These are phyloP conservation scores for Solanum paucissectum DNA, from an alignment of 257 asterid species.

Conservation along the genomic window DNA sequence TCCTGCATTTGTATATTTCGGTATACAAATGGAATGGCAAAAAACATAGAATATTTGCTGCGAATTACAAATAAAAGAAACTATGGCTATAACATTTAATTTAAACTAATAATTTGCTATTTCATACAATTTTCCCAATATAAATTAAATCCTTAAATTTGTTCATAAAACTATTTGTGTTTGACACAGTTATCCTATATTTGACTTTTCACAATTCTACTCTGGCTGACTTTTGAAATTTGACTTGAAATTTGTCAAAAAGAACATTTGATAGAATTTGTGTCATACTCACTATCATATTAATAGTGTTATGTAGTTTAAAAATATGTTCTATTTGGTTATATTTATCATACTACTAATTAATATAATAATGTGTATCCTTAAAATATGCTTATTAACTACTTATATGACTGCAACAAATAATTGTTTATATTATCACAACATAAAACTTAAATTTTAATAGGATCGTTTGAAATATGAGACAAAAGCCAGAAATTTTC, in stretches of 20 bases:
- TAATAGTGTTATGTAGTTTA: background rate
- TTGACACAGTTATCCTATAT: background rate
- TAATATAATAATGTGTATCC: background rate
- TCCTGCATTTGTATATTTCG: too few species aligned
- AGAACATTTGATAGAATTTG: background rate
- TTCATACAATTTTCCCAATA: too few species aligned
- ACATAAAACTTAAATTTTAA: background rate
- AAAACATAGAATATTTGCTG: too few species aligned
- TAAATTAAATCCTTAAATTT: background rate
- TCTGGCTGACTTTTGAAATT: background rate
- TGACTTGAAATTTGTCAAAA: background rate
- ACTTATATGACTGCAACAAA: background rate
- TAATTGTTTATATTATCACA: background rate
- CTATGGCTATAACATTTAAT: too few species aligned
- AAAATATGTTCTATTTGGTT: background rate
- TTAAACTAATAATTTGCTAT: too few species aligned
- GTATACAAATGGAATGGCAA: too few species aligned
- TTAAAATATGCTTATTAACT: background rate
- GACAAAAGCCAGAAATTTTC: background rate
- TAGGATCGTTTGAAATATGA: background rate
- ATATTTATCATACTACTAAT: background rate
- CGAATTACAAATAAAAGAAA: too few species aligned
- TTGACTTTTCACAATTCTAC: background rate
- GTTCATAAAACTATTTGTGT: background rate
- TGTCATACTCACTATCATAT: background rate